Base-by-base conservation (phyloP, 1,284 basidiomycete species). In the Lentinus polychrous region DNA sequence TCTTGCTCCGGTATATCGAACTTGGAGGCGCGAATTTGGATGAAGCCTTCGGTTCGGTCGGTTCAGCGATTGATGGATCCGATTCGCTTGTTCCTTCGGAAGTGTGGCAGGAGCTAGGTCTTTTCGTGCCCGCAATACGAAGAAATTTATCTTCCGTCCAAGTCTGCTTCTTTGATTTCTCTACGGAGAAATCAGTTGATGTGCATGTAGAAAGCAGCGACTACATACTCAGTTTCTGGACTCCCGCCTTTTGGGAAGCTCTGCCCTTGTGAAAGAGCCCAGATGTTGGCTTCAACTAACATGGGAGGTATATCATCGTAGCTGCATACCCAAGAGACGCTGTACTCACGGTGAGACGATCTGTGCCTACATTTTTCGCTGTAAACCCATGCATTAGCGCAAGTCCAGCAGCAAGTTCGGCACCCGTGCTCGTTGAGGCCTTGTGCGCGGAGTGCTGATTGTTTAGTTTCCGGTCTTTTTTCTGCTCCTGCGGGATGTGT, bases 381-480 rank as follows among this genome's bases (percentile, higher is more conserved):
- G 45, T 14, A n/a, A 46, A 45, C 4, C 49, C 49, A 33, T 46
- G 41, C 35, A 43, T 46, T 1, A 49, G 39, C 4, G 41, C 32
- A 35, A 46, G 39, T 0, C 37, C 45, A 38, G 22, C 22, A 32
- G 45, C 24, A n/a, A 31, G 10, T 33, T 45, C 43, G 58, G 54
- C 51, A 3, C 45, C 46, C 20, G 51, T 23, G 20, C 49, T 55
- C 37, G 56, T 57, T 7, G 54, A 37, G 37, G 59, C 37, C 48
- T 59, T 41, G n/a, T 57, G 68, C 52, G 73, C 78, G 8, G 56
- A 58, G 0, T 8, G n/a, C 24, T 14, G 31, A 18, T 22, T 41
- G 15, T 32, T 43, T 31, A 12, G 24, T 36, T 31, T 8, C 23
- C 8, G 43, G 24, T 43, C 35, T 49, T 38, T 51, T 41, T 17